A percentile compares a stretch with the other conserved stretches of the same genome.
phyloP scores from a whole-genome alignment of 768 basidiomycete species.

The Trametes cubensis region DNA sequence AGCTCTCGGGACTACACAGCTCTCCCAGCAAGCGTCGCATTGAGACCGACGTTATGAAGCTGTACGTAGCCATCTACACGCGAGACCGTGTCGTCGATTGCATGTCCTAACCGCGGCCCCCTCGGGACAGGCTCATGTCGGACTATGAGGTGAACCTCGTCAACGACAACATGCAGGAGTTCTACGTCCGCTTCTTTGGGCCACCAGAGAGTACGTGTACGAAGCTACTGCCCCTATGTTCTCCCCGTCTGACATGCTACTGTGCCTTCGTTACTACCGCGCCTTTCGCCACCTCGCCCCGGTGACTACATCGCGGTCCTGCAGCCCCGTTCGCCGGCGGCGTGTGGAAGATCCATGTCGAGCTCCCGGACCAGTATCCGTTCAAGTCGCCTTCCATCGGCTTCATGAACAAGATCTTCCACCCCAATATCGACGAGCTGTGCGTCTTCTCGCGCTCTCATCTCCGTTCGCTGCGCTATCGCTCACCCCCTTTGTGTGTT shows the following conservation, averaged over 20 bases:
- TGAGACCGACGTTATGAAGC: constrained; percentile 99
- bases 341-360: constrained; percentile 99
- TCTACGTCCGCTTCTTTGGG: constrained; percentile 94
- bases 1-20: constrained; percentile 49
- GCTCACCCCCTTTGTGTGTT: constrained; percentile 12
- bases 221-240: background rate
- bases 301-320: background rate
- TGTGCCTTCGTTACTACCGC: background rate
- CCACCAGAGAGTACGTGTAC: constrained; percentile 83
- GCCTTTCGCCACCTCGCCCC: background rate
- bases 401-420: constrained; percentile 99
- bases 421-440: constrained; percentile 99
- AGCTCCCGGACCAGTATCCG: constrained; percentile 97
- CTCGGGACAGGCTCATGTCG: constrained; percentile 80
- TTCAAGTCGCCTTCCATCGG: constrained; percentile 99
- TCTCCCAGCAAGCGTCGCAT: constrained; percentile 89
- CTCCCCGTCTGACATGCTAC: background rate
- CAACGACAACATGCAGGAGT: constrained; percentile 99
- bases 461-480: constrained; percentile 8
- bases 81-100: too few species aligned
- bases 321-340: constrained; percentile 96
- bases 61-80: constrained; percentile 53
- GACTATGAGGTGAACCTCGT: constrained; percentile 98
- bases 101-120: background rate
- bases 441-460: constrained; percentile 47